Conservation (phyloP, 768 basidiomycete species). For the Termitomyces sp. region DNA sequence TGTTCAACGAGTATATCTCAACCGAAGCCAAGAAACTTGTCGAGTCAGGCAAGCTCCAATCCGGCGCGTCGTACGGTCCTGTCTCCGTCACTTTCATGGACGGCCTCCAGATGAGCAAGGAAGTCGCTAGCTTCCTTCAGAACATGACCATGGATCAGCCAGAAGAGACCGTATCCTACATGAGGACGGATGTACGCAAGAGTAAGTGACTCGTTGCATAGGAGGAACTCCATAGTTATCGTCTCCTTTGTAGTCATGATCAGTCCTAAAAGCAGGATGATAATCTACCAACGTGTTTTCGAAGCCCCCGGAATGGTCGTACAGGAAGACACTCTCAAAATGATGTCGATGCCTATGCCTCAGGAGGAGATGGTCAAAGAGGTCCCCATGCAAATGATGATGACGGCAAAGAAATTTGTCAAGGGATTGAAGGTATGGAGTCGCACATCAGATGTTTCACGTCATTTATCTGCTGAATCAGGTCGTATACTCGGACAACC, state of each 20-base stretch:
- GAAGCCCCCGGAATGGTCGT: not conserved
- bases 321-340: not conserved
- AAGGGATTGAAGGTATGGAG: not conserved
- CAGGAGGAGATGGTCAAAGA: not conserved
- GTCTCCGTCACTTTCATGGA: not conserved
- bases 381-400: not conserved
- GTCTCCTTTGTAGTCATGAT: not conserved
- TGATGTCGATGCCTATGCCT: not conserved
- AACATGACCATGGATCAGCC: not conserved
- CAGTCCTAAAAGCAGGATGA: not conserved
- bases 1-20: not conserved
- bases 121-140: not conserved
- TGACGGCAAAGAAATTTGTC: not conserved
- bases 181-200: not conserved
- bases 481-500: not conserved
- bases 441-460: not conserved
- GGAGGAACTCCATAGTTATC: not conserved
- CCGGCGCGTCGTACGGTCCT: not conserved
- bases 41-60: not conserved
- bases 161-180: not conserved
- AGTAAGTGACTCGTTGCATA: not conserved
- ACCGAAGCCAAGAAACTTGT: not conserved
- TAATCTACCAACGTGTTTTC: not conserved
- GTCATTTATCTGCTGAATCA: not conserved
- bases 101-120: not conserved